Percentiles rank a stretch among this genome's conserved stretches.
phyloP scores from a whole-genome alignment of 2,329 filamentous ascomycete species.

The Fusarium sp. region DNA sequence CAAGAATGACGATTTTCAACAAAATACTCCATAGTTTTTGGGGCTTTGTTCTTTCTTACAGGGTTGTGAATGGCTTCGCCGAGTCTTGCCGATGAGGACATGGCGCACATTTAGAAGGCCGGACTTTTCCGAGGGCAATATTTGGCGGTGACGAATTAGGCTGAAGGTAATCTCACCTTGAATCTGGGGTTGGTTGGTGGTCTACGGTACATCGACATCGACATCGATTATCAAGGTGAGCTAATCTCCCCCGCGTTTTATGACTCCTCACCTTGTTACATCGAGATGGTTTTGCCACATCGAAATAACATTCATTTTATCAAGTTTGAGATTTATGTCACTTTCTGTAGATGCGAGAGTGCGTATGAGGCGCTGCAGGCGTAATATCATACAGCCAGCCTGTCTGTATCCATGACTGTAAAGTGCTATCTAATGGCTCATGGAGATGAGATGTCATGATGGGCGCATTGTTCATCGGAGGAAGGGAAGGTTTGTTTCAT shows the following conservation, averaged over 20 bases:
- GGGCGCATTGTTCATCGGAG: constrained; percentile 7
- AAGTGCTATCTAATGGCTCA: neutral
- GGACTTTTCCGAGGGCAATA: constrained; percentile 12
- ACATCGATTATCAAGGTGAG: constrained; percentile 7
- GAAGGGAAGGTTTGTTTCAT: constrained; percentile 23
- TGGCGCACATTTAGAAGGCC: neutral
- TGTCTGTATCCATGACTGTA: neutral
- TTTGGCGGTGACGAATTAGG: neutral
- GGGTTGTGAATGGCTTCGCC: constrained; percentile 1
- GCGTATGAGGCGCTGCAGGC: too few species aligned
- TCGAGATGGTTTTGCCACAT: neutral
- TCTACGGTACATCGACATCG: neutral
- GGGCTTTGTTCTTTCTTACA: neutral
- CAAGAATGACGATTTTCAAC: constrained; percentile 6
- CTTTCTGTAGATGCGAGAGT: neutral
- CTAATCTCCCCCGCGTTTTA: neutral
- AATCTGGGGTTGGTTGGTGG: constrained; percentile 6
- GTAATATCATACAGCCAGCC: neutral
- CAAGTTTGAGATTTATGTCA: too few species aligned
- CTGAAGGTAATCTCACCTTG: neutral
- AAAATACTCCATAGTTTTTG: neutral
- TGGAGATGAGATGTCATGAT: constrained; percentile 2
- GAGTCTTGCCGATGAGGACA: constrained; percentile 23
- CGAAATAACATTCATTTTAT: too few species aligned
- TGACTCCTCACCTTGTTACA: neutral